Base-by-base conservation (phyloP, 1,284 basidiomycete species). In the Vanrija sp. region DNA sequence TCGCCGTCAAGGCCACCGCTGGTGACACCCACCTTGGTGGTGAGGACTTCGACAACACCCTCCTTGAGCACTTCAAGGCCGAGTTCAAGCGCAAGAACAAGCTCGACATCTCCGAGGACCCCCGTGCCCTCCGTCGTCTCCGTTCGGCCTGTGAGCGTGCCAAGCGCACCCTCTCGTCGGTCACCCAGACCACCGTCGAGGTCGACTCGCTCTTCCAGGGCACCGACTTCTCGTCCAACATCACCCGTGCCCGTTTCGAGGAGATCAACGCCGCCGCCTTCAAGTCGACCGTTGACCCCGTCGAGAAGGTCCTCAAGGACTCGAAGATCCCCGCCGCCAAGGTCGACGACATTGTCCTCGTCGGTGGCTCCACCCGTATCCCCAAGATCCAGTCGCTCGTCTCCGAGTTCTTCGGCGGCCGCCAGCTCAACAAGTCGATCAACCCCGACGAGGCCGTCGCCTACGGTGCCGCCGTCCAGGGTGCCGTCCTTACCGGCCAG, bases 11-110 rank as follows among this genome's bases (percentile, higher is more conserved):
- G 67, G 92, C 95, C 51, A 98, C 94, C 56, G 93, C 94, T 58
- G 94, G 94, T 83, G 94, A 98, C 80, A 98, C 95, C 60, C 95
- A 97, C 77, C 87, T 98, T 61, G 95, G 95, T 82, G 95, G 95
- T 78, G 95, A 98, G 80, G 95, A 98, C 80, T 98, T 98, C 75
- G 94, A 98, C 79, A 95, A 97, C 83, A 87, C 90, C 52, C 84
- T 95, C 60, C 92, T 95, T 65, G 89, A 95, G 61, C 86, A 92
- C 82, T 83, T 96, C 71, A 82, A 86, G 81, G 94, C 95, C 81
- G 77, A 98, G 79, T 98, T 97, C 84, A 96, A 97, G 85, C 84
- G 92, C 76, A 97, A 97, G 84, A 86, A 92, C 85, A 97, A 96
- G 85, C 66, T 66, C 63, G 89, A 98, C 76, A 80, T 98, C 53